Percentiles rank a stretch among this genome's conserved stretches.
These are phyloP conservation scores for Chrysanthemum seticuspe DNA, from an alignment of 129 eudicot genomes.

Conservation along the genomic window DNA sequence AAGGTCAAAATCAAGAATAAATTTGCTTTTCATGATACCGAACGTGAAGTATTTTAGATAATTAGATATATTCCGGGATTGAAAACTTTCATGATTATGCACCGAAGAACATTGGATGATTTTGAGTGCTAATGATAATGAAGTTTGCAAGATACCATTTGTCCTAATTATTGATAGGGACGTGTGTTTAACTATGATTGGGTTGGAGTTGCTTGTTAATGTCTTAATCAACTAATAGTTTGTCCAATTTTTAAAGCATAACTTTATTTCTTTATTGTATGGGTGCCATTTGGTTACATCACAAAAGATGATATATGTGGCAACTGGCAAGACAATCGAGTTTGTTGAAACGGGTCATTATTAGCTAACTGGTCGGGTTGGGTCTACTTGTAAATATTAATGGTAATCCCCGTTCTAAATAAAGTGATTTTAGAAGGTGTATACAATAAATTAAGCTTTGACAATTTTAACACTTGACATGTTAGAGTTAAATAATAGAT, in stretches of 20 bases:
- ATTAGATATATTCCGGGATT: conserved; percentile 23
- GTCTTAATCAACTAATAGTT: conserved; percentile 29
- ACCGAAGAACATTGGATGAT: conserved; percentile 27
- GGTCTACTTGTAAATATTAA: neutral
- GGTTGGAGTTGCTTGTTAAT: conserved; percentile 30
- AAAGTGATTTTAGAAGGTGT: no score
- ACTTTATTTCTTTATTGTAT: neutral
- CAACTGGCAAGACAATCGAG: neutral
- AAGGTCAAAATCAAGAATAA: conserved; percentile 9
- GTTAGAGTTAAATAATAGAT: no score
- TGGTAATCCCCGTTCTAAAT: no score
- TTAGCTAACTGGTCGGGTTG: neutral
- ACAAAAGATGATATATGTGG: neutral
- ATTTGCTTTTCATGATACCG: conserved; percentile 18
- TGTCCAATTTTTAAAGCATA: neutral
- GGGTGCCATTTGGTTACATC: conserved; percentile 1
- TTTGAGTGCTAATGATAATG: conserved; percentile 22
- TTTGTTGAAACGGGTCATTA: neutral
- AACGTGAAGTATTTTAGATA: neutral
- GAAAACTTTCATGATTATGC: conserved; percentile 36
- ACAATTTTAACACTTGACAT: no score
- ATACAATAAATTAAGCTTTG: no score
- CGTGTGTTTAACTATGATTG: conserved; percentile 20
- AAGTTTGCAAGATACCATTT: conserved; percentile 29
- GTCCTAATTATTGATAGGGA: conserved; percentile 31